Evolutionary conservation across 176 grass and related monocot species (phyloP), one percentile per base, ranked within the genome.

Genomic region (Thinopyrum elongatum): DNA sequence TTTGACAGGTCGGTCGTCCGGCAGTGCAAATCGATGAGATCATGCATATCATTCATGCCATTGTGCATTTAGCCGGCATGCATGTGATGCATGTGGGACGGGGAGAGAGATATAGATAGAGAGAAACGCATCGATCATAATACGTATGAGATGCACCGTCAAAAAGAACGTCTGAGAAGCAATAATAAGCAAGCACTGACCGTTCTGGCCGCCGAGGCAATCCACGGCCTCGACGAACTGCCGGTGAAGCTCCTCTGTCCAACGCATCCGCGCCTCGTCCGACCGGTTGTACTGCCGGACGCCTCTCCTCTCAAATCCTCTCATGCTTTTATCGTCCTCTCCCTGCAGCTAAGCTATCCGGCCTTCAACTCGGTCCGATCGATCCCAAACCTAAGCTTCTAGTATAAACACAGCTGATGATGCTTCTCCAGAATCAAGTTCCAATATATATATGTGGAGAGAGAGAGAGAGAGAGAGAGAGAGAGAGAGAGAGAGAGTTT

Each of bases 181-280:
- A n/a, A n/a, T 10, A 23, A 44, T 38, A 80, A 64, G 53, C 27
- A 5, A 80, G 22, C 70, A 89, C 92, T 88, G 58, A 99, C 97
- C 80, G 21, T 96, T 42, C 62, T 85, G 76, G 30, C 97, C 94
- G 29, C 97, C 97, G 42, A 99, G 97, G 77, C 87, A 90, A 63
- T 91, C 82, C 36, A 99, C 87, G 53, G 94, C 94, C 82, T 93
- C 79, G 26, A 94, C 38, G 22, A 99, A 99, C 82, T 84, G 82
- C 68, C 85, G 84, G 80, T 99, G 97, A 9, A 99, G 90, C 80
- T 96, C 97, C 83, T 96, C 94, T 16, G 97, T 96, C 97, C 97
- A 99, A 60, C 88, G 87, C 82, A 96, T 91, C 79, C 97, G 92
- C 5, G 92, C 94, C 39, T 79, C 71, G 17, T 94, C 92, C 4